These are phyloP conservation scores for Cordyceps tenuipes DNA, from an alignment of 2,329 filamentous ascomycete genomes.

Conservation along the genomic window DNA sequence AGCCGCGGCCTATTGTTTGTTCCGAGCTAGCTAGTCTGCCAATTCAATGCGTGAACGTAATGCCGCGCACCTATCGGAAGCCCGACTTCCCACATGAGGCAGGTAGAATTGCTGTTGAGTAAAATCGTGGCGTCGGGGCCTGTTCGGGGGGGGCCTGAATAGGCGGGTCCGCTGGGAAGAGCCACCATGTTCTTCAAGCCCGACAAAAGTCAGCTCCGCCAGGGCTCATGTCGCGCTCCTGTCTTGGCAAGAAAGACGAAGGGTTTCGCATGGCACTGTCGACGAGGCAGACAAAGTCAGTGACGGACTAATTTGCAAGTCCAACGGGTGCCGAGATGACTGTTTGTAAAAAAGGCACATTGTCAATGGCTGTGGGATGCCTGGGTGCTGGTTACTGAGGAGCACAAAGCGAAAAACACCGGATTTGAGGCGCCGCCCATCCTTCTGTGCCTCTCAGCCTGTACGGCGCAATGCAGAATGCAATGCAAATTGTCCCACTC, in stretches of 20 bases:
- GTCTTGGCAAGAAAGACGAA: not conserved
- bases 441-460: not conserved
- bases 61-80: constrained; percentile 21
- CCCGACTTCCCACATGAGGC: constrained; percentile 21
- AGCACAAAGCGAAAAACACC: not conserved
- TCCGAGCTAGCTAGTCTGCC: not conserved
- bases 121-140: constrained; percentile 1
- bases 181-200: constrained; percentile 11
- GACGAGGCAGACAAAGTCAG: not conserved
- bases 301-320: not conserved
- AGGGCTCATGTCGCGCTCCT: not conserved
- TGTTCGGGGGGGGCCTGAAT: constrained; percentile 11
- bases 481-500: not conserved
- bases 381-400: no score
- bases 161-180: constrained; percentile 12
- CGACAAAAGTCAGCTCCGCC: not conserved
- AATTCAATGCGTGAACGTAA: not conserved
- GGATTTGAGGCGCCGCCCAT: not conserved
- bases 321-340: not conserved
- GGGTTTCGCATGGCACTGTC: no score
- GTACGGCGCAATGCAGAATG: not conserved
- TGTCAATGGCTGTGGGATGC: not conserved
- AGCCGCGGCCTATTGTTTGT: not conserved
- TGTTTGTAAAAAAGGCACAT: not conserved
- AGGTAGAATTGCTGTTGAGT: constrained; percentile 14